These are phyloP conservation scores for Boletus huronensis DNA, from an alignment of 768 basidiomycete species.

Conservation along the genomic window DNA sequence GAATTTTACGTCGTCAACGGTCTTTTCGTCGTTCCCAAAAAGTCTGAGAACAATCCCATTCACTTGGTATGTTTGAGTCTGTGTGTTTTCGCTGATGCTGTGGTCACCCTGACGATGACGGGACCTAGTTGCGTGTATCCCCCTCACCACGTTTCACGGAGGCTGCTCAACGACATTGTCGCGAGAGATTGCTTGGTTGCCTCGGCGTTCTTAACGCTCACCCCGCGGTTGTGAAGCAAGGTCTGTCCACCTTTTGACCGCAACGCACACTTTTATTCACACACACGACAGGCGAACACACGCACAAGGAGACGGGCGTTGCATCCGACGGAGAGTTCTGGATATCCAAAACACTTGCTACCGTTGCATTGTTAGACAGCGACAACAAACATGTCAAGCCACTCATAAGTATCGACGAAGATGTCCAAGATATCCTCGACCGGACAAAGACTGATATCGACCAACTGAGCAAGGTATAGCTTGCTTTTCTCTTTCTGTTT, in stretches of 20 bases:
- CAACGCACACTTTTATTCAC: slow-evolving; percentile 3
- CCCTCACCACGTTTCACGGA: slow-evolving; percentile 75
- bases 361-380: slow-evolving; percentile 53
- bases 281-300: slow-evolving; percentile 38
- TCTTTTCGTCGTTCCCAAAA: slow-evolving; percentile 73
- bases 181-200: slow-evolving; percentile 65
- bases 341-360: slow-evolving; percentile 62
- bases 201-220: slow-evolving; percentile 72
- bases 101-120: background rate
- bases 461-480: slow-evolving; percentile 45
- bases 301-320: slow-evolving; percentile 53
- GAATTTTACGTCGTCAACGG: slow-evolving; percentile 84
- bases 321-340: slow-evolving; percentile 77
- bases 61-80: slow-evolving; percentile 47
- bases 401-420: slow-evolving; percentile 52
- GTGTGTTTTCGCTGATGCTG: background rate
- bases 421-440: slow-evolving; percentile 44
- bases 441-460: slow-evolving; percentile 42
- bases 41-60: slow-evolving; percentile 60
- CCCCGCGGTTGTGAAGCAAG: slow-evolving; percentile 47
- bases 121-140: slow-evolving; percentile 47
- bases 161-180: slow-evolving; percentile 59
- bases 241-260: slow-evolving; percentile 31
- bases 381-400: slow-evolving; percentile 66
- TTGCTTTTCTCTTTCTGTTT: background rate